Evolutionary conservation across 495 filamentous ascomycete species (phyloP), one percentile per base, ranked within the genome.

Genomic region (Aspergillus bridgeri): DNA sequence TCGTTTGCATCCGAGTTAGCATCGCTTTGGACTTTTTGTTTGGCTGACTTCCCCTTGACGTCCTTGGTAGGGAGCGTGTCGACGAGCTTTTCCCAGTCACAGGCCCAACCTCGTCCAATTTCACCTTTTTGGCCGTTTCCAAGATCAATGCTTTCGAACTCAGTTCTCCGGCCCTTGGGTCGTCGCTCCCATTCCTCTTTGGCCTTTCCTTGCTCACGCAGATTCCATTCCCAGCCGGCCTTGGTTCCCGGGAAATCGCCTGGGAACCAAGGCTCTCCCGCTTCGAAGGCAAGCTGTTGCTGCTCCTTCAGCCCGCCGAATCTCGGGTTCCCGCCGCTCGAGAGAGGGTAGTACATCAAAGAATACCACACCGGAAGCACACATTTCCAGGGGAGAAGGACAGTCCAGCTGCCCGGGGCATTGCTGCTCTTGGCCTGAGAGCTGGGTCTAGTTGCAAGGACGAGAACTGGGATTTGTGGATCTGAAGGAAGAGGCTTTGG

Each of bases 371-470:
- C 74, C 1, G 91, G 86, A 20, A 80, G 71, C 25, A 97, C 87
- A 61, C 91, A 96, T 65, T 91, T 93, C 92, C 94, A 98, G 0
- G 94, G 94, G 3, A 94, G 76, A 27, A 98, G 78, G 2, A 98
- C 63, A 1, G 89, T 95, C 92, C 92, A 98, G 2, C 77, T 84
- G 0, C 89, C 88, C 47, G 87, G 86, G 9, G 77, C 75, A n/a
- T 75, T 75, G 51, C 53, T 74, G 48, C 62, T 63, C 22, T 62
- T 76, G 6, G 63, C 56, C n/a, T 67, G 65, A 38, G 64, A 58
- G 15, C 69, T 58, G 22, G 79, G 66, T 11, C 81, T 79, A 15
- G 82, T 86, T 27, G 89, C 80, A 9, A 89, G 70, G 21, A 92
- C 72, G 13, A 96, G 79, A 25, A 95, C 76, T 3, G 94, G 95